A percentile compares a stretch with the other conserved stretches of the same genome.
Evolutionary conservation across 2,329 filamentous ascomycete genomes (phyloP).

Genomic region (Neonectria ditissima): DNA sequence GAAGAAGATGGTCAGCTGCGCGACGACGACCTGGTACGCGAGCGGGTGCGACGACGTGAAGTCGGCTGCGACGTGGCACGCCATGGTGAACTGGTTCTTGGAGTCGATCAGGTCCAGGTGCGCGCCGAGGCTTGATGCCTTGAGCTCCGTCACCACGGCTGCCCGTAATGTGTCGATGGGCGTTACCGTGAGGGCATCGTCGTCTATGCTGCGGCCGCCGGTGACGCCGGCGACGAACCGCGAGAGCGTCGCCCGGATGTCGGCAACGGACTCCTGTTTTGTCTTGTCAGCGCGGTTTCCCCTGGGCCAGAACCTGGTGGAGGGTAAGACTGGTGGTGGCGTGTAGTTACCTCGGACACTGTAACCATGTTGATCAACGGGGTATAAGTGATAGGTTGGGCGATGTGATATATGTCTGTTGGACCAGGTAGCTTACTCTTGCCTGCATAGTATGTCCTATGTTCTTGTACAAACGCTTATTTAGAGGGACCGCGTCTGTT

Average conservation of each 20-base stretch:
- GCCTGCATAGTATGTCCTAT: not conserved
- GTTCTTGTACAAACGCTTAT: not conserved
- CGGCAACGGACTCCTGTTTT: slow-evolving; percentile 3
- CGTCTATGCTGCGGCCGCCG: slow-evolving; percentile 13
- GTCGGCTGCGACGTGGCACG: slow-evolving; percentile 26
- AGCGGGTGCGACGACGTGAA: slow-evolving; percentile 20
- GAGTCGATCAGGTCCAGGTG: slow-evolving; percentile 24
- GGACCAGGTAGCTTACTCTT: not conserved
- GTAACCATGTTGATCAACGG: slow-evolving; percentile 1
- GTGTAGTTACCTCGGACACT: slow-evolving; percentile 8
- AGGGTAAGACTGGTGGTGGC: too few species aligned
- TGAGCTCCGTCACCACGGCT: slow-evolving; percentile 11
- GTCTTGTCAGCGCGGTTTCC: not conserved
- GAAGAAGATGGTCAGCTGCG: slow-evolving; percentile 23
- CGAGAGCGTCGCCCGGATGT: slow-evolving; percentile 10
- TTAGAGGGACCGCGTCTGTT: not conserved
- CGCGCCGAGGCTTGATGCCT: slow-evolving; percentile 16
- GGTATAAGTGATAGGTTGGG: not conserved
- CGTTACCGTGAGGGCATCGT: slow-evolving; percentile 9
- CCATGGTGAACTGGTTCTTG: slow-evolving; percentile 24
- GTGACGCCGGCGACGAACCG: slow-evolving; percentile 18
- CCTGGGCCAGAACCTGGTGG: too few species aligned
- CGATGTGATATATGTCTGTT: not conserved
- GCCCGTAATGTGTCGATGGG: slow-evolving; percentile 14
- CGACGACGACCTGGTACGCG: slow-evolving; percentile 18